Evolutionary conservation across 2,329 filamentous ascomycete species (phyloP).

Genomic region (Ceratocystiopsis sp.): DNA sequence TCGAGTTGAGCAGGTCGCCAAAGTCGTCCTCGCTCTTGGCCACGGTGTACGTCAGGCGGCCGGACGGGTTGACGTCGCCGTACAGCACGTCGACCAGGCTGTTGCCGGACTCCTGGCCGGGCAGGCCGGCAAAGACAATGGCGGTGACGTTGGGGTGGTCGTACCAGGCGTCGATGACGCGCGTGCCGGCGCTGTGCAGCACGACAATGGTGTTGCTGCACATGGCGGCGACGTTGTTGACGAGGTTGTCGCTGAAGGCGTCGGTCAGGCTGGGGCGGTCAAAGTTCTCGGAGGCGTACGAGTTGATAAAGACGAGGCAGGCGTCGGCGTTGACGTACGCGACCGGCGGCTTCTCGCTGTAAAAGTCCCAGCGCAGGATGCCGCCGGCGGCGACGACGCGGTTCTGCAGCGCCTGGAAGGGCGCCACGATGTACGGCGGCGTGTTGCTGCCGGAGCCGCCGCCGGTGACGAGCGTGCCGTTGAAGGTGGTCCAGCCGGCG

Average conservation of each 20-base stretch:
- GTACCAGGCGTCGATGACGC: slow-evolving; percentile 31
- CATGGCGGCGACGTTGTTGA: slow-evolving; percentile 36
- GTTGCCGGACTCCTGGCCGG: slow-evolving; percentile 32
- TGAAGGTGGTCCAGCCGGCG: slow-evolving; percentile 33
- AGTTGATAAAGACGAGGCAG: slow-evolving; percentile 49
- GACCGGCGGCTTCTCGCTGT: slow-evolving; percentile 19
- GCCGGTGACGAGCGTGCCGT: slow-evolving; percentile 48
- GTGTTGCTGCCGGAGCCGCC: slow-evolving; percentile 46
- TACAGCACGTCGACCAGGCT: slow-evolving; percentile 27
- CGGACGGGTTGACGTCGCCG: slow-evolving; percentile 25
- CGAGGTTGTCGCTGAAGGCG: slow-evolving; percentile 43
- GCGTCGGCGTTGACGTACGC: slow-evolving; percentile 36
- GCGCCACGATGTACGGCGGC: slow-evolving; percentile 49
- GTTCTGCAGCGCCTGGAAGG: slow-evolving; percentile 45
- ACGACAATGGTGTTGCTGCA: slow-evolving; percentile 43
- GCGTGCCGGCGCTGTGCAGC: slow-evolving; percentile 39
- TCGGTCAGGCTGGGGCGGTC: slow-evolving; percentile 51
- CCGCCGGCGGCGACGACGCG: slow-evolving; percentile 38
- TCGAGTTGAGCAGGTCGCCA: slow-evolving; percentile 10
- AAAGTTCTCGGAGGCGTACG: slow-evolving; percentile 62
- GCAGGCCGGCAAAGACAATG: slow-evolving; percentile 32
- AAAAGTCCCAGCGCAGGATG: slow-evolving; percentile 39
- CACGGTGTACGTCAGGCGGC: slow-evolving; percentile 28
- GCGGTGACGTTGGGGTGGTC: slow-evolving; percentile 34
- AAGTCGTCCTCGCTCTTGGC: slow-evolving; percentile 25